Evolutionary conservation across 306 rosid genomes (phyloP).

Genomic region (Glycyrrhiza uralensis): DNA sequence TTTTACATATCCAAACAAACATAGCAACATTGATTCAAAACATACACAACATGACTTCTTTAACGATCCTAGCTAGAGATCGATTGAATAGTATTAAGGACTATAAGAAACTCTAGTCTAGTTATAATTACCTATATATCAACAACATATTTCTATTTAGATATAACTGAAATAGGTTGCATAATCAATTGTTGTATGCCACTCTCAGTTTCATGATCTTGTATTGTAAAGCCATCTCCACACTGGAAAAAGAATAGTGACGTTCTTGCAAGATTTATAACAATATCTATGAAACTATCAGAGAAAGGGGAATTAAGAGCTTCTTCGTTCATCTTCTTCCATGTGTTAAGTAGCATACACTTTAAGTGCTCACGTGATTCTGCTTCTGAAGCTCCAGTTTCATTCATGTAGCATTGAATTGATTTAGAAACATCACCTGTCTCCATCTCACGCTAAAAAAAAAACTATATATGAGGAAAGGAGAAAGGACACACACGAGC

Average conservation of each 20-base stretch:
- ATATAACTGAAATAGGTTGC: background rate
- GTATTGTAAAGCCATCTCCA: background rate
- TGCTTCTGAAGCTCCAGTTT: slow-evolving; percentile 15
- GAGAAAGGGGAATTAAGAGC: background rate
- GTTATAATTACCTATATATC: too few species aligned
- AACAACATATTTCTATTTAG: too few species aligned
- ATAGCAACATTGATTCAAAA: too few species aligned
- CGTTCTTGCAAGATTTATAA: background rate
- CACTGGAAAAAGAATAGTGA: background rate
- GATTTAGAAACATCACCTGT: slow-evolving; percentile 30
- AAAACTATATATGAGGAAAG: too few species aligned
- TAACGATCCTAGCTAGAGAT: too few species aligned
- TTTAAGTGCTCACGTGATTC: slow-evolving; percentile 9
- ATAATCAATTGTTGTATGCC: background rate
- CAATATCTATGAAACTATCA: background rate
- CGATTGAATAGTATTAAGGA: too few species aligned
- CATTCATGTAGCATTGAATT: slow-evolving; percentile 38
- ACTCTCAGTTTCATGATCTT: background rate
- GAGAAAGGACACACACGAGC: too few species aligned
- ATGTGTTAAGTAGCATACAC: background rate
- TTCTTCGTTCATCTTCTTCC: slow-evolving; percentile 27
- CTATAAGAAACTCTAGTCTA: too few species aligned
- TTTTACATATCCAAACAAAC: too few species aligned
- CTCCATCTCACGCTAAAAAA: background rate
- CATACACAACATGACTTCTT: too few species aligned